These are phyloP conservation scores for Dendrobium nobile DNA, from an alignment of 106 monocot genomes.

Conservation along the genomic window DNA sequence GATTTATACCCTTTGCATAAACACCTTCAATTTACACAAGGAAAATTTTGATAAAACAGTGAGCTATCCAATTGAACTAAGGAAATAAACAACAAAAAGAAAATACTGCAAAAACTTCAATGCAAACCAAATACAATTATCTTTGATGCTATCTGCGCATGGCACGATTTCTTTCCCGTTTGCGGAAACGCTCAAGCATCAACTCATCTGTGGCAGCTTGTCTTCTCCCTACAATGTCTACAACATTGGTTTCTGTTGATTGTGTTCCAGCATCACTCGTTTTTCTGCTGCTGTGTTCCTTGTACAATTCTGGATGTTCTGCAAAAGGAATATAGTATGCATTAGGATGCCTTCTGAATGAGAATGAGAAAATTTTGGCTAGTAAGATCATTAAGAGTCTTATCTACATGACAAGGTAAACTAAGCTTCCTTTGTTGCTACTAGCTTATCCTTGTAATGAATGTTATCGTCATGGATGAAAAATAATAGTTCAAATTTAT, in stretches of 20 bases:
- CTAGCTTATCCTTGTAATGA: not conserved
- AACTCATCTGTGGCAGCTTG: constrained; percentile 92
- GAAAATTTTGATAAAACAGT: not conserved
- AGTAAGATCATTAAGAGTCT: not conserved
- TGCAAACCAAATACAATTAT: not conserved
- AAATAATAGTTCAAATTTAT: too few relatives aligned
- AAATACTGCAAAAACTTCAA: not conserved
- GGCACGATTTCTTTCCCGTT: constrained; percentile 68
- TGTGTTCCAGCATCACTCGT: constrained; percentile 28
- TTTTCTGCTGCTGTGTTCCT: constrained; percentile 25
- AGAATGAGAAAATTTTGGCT: too few relatives aligned
- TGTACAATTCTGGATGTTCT: constrained; percentile 75
- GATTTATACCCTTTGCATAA: not conserved
- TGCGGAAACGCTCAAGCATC: constrained; percentile 95
- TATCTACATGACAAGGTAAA: not conserved
- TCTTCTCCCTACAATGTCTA: constrained; percentile 46
- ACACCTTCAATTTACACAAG: not conserved
- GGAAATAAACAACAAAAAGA: not conserved
- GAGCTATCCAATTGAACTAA: too few relatives aligned
- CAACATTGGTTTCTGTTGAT: constrained; percentile 24
- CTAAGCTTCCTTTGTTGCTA: too few relatives aligned
- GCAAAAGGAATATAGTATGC: constrained; percentile 10
- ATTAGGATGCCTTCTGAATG: too few relatives aligned
- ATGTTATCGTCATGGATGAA: too few relatives aligned
- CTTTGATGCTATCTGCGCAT: constrained; percentile 59